Conservation (phyloP, 257 asterid species). For the Nicotiana knightiana region DNA sequence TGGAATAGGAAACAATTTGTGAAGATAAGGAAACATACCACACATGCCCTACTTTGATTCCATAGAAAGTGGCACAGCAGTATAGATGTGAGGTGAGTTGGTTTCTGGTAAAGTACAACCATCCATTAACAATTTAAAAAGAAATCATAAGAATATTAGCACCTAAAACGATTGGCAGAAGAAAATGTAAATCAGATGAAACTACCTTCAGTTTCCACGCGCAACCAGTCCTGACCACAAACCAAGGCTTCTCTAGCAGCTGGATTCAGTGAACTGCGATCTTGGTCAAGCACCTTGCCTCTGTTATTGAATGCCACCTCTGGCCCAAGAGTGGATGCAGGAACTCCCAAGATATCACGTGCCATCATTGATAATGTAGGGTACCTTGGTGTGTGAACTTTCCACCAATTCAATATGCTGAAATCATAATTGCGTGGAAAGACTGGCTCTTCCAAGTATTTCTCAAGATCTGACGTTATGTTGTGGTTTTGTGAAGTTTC, state of each 20-base stretch:
- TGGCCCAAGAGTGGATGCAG: slow-evolving; percentile 70
- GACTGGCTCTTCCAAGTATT: slow-evolving; percentile 81
- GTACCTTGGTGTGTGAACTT: slow-evolving; percentile 94
- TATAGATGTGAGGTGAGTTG: slow-evolving; percentile 27
- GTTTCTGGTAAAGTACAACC: slow-evolving; percentile 28
- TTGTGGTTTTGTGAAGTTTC: slow-evolving; percentile 71
- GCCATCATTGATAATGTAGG: slow-evolving; percentile 94
- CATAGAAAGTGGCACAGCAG: slow-evolving; percentile 38
- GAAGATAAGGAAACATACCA: slow-evolving; percentile 24
- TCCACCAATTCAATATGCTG: slow-evolving; percentile 97
- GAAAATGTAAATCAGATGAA: background rate
- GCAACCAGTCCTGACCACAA: slow-evolving; percentile 95
- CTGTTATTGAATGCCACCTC: slow-evolving; percentile 59
- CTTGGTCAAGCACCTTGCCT: slow-evolving; percentile 65
- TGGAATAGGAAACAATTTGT: background rate
- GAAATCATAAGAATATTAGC: background rate
- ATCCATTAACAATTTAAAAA: background rate
- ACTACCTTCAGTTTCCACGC: slow-evolving; percentile 66
- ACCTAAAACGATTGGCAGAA: slow-evolving; percentile 2
- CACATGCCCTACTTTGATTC: slow-evolving; percentile 40
- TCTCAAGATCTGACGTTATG: slow-evolving; percentile 70
- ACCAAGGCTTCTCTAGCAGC: slow-evolving; percentile 80
- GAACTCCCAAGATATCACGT: slow-evolving; percentile 77
- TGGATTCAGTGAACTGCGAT: slow-evolving; percentile 52
- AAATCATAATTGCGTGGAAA: slow-evolving; percentile 85